Evolutionary conservation across 805 yeast genomes (phyloP), one percentile per base, ranked within the genome.

Genomic region (Candida peoriensis): DNA sequence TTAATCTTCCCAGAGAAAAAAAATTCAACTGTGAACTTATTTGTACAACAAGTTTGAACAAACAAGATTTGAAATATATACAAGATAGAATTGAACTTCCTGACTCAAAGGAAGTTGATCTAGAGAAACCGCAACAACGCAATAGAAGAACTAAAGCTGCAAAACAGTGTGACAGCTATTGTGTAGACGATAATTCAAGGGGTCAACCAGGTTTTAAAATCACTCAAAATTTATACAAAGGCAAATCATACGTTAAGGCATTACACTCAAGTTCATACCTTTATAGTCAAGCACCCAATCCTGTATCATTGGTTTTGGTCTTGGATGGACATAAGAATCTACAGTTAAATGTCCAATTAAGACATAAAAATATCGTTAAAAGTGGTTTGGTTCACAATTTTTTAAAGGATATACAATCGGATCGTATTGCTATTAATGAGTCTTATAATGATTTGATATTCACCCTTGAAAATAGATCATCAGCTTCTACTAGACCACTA

Each of bases 191-290:
- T 15, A 30, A 37, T 3, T 16, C 30, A 6, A 30, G 36, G 5
- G 33, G 39, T 18, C 43, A 40, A 15, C 51, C 67, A 1, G 70
- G 71, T 0, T 66, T 65, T 41, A 72, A 68, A 42, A 53, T 70
- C 2, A 58, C 50, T 33, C 32, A 33, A n/a, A 48, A 58, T 38
- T 46, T 64, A 2, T 63, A 61, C 17, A 54, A 68, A 25, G 49
- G 65, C 1, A 44, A 53, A 2, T 52, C 43, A 29, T 44, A 46
- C 5, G 27, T 48, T 16, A 60, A 64, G 30, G 43, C 52, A 2
- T 24, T 65, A 4, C 62, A 63, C n/a, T 52, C 63, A 4, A 59
- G 54, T 36, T 62, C 71, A 10, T 69, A 57, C 35, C 46, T 71
- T 5, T 46, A 64, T 32, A 67, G 66, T 26, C 64, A 68, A 17